phyloP scores from a whole-genome alignment of 805 yeast species.

The Saturnispora mendoncae region DNA sequence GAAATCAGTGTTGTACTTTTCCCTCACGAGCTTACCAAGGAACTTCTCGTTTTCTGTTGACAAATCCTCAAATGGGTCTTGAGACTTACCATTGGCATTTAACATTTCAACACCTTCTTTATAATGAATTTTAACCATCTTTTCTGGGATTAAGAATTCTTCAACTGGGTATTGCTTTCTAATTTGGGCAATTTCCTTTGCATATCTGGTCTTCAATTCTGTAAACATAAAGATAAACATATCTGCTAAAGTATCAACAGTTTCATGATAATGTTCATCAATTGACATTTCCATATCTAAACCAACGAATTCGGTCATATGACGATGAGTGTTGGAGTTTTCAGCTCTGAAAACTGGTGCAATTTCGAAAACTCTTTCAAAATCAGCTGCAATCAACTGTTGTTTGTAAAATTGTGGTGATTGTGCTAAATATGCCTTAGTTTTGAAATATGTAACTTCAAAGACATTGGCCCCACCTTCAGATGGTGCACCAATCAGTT shows the following conservation, averaged over 20 bases:
- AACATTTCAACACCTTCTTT: constrained; percentile 86
- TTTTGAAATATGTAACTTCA: constrained; percentile 86
- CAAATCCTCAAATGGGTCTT: constrained; percentile 83
- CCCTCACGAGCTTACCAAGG: constrained; percentile 85
- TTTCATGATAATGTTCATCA: constrained; percentile 97
- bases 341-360: constrained; percentile 99
- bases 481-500: constrained; percentile 87
- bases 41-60: constrained; percentile 91
- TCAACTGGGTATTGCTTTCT: constrained; percentile 96
- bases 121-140: constrained; percentile 84
- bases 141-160: constrained; percentile 88
- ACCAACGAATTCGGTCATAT: constrained; percentile 97
- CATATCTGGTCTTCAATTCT: constrained; percentile 71
- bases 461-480: constrained; percentile 98
- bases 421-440: constrained; percentile 90
- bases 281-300: constrained; percentile 97
- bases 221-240: constrained; percentile 83
- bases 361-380: constrained; percentile 90
- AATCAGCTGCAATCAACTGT: constrained; percentile 96
- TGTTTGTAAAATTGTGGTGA: constrained; percentile 98
- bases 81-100: constrained; percentile 77
- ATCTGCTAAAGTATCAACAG: constrained; percentile 43
- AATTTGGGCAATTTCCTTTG: constrained; percentile 77
- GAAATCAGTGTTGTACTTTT: constrained; percentile 94
- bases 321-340: constrained; percentile 98